These are phyloP conservation scores for Hondaea fermentalgiana DNA, from an alignment of 108 stramenopile genomes.

Conservation along the genomic window DNA sequence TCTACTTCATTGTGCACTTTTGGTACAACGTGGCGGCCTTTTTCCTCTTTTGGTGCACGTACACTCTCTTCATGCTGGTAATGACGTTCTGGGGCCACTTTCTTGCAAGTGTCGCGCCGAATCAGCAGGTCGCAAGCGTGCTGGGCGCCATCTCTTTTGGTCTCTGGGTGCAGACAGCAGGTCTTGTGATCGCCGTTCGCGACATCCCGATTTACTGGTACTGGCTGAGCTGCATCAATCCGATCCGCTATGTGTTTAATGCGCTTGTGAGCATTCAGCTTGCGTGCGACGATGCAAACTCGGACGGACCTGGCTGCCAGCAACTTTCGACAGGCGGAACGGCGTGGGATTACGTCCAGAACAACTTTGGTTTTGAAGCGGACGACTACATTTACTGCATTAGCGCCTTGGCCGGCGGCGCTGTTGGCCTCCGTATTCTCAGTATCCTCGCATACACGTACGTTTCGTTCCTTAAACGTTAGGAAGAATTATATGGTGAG, in stretches of 20 bases:
- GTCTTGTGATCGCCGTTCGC: background rate
- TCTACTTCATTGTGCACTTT: conserved; percentile 16
- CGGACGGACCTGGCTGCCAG: background rate
- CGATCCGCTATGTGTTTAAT: background rate
- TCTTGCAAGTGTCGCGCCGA: background rate
- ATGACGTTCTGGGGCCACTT: background rate
- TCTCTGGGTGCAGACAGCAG: background rate
- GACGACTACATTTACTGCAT: background rate
- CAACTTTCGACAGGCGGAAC: background rate
- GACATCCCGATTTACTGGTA: background rate
- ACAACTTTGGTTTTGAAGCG: background rate
- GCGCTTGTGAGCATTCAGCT: background rate
- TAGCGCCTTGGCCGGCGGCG: background rate
- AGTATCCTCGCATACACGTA: background rate
- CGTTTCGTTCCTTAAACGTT: background rate
- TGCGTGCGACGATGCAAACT: background rate
- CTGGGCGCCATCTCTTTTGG: background rate
- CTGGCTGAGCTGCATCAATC: background rate
- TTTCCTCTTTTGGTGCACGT: background rate
- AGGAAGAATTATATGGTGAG: background rate
- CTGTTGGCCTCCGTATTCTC: background rate
- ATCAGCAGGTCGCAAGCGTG: background rate
- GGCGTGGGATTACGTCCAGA: background rate
- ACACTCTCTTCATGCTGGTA: background rate
- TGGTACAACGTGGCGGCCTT: background rate